Evolutionary conservation across 129 eudicot species (phyloP), one percentile per base, ranked within the genome.

Genomic region (Centaurea solstitialis): DNA sequence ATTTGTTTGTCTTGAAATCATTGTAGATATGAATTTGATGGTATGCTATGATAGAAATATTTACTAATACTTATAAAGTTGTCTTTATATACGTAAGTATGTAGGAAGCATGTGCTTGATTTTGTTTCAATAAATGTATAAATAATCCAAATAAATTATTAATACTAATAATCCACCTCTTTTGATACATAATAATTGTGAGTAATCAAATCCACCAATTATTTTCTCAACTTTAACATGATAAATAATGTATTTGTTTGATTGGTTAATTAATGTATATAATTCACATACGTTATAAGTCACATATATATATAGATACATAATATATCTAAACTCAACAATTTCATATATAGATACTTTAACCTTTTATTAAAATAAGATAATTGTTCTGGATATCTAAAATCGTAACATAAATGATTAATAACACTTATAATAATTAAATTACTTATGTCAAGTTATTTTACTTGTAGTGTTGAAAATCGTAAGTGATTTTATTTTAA

Each of bases 91-190:
- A 57, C 6, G 65, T 57, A 64, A 17, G 28, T 20, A 61, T 6
- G 23, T 20, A 61, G 26, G 68, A 73, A 17, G 67, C 79, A 80
- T 80, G 79, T 80, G 79, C 47, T 73, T 41, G 43, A 73, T 62
- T 61, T 73, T 80, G 47, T 67, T 73, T 73, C 74, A 80, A 64
- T 80, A 26, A 80, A 80, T 80, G 72, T 72, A 38, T 11, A 64
- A 62, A 15, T 28, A 40, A 77, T 26, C 40, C 43, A 24, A 13
- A 65, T 37, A 23, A 41, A 67, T 77, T 65, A 77, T 77, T 65
- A 64, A 77, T 72, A 8, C 24, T 17, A 1, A 61, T 62, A 38
- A 30, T 21, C 13, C 62, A 76, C 53, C 53, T 67, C 39, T 13
- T 28, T 22, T 64, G 1, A 76, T 35, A 50, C 61, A 18, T 9